Percentiles rank a stretch among this genome's conserved stretches.
phyloP scores from a whole-genome alignment of 2,329 filamentous ascomycete genomes.

The Aspergillus jensenii region DNA sequence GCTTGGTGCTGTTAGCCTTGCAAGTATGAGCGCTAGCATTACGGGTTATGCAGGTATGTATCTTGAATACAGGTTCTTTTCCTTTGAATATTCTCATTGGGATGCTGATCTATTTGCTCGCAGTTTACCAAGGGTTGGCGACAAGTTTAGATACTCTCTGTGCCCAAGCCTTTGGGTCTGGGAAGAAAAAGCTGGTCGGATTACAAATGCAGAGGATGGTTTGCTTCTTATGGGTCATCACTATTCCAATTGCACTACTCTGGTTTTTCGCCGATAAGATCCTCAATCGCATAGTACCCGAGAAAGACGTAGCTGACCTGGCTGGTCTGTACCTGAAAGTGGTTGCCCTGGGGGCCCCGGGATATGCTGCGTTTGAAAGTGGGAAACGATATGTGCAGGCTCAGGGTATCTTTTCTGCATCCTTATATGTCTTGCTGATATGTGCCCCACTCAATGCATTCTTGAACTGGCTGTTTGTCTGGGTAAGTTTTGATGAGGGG shows the following conservation, averaged over 20 bases:
- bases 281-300: constrained; percentile 67
- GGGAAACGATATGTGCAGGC: constrained; percentile 87
- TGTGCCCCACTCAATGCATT: constrained; percentile 79
- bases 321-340: constrained; percentile 74
- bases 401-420: constrained; percentile 80
- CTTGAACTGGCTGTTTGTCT: constrained; percentile 80
- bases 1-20: constrained; percentile 66
- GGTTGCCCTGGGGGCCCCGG: constrained; percentile 69
- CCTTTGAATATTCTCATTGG: background rate
- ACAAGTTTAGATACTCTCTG: constrained; percentile 92
- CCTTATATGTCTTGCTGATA: constrained; percentile 78
- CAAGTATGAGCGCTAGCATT: constrained; percentile 78
- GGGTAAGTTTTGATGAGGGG: constrained; percentile 48
- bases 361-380: constrained; percentile 73
- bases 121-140: constrained; percentile 78
- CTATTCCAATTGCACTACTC: constrained; percentile 68
- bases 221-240: constrained; percentile 70
- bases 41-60: constrained; percentile 59
- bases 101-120: background rate
- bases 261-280: constrained; percentile 70
- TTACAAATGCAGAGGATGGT: constrained; percentile 80
- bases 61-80: background rate
- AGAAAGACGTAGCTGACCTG: constrained; percentile 67
- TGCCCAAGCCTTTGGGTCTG: constrained; percentile 89
- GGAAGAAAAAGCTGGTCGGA: constrained; percentile 83